A percentile compares a stretch with the other conserved stretches of the same genome.
Evolutionary conservation across 73 alveolate genomes (phyloP).

Genomic region (Tetrahymena borealis): DNA sequence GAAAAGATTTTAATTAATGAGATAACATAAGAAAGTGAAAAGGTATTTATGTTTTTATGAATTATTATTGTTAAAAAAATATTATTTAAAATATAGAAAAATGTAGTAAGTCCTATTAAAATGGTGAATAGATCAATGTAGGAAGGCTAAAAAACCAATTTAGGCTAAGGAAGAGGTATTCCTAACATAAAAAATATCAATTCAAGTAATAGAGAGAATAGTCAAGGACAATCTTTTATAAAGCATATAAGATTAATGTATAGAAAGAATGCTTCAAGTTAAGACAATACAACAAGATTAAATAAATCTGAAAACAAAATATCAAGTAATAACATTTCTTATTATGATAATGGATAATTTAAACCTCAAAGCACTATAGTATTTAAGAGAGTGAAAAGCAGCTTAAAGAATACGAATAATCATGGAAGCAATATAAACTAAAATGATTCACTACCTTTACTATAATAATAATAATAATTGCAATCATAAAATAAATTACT

Average conservation of each 20-base stretch:
- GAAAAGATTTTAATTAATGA: neutral
- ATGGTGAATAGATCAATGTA: no score
- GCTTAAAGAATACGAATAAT: neutral
- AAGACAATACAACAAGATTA: neutral
- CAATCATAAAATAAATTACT: neutral
- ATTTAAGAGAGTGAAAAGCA: neutral
- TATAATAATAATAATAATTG: neutral
- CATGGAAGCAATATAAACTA: neutral
- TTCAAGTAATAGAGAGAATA: neutral
- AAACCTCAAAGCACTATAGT: neutral
- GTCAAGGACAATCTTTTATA: neutral
- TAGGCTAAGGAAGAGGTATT: no score
- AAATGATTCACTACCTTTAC: neutral
- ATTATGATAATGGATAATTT: neutral
- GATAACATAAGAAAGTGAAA: neutral
- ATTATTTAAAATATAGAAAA: neutral
- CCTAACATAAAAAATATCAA: neutral
- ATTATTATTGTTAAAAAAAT: neutral
- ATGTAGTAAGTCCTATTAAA: no score
- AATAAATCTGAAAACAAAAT: neutral
- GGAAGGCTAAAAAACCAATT: no score
- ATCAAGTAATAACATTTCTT: neutral
- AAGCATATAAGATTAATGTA: neutral
- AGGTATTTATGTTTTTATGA: neutral
- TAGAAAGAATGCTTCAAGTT: neutral